Conservation (phyloP, 257 asterid genomes). For the Nicotiana otophora region DNA sequence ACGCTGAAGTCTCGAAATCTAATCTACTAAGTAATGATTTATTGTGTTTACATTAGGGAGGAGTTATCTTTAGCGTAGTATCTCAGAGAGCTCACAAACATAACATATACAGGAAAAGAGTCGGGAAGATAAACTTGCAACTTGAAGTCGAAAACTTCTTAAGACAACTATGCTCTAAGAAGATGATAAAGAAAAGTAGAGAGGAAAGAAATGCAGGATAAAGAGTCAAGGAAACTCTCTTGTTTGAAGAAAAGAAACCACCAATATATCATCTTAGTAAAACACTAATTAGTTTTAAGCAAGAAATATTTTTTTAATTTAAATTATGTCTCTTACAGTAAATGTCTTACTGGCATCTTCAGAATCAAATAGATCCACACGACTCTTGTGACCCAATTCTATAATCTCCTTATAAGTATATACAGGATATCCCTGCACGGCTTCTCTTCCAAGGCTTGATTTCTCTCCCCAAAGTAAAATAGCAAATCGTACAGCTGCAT, state of each 20-base stretch:
- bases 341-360: constrained; percentile 64
- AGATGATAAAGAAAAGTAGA: background rate
- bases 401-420: constrained; percentile 63
- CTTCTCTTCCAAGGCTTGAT: constrained; percentile 43
- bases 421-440: constrained; percentile 35
- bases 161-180: background rate
- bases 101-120: background rate
- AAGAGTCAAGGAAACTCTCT: background rate
- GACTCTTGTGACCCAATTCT: constrained; percentile 61
- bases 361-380: constrained; percentile 40
- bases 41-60: background rate
- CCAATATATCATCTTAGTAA: background rate
- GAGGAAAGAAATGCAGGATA: background rate
- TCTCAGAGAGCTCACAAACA: background rate
- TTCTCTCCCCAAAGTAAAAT: constrained; percentile 85
- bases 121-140: background rate
- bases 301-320: background rate
- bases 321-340: background rate
- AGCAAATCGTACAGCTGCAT: constrained; percentile 50
- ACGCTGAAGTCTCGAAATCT: background rate
- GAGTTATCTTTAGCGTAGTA: background rate
- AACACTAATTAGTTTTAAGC: constrained; percentile 1
- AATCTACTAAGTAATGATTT: background rate
- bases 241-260: background rate
- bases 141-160: background rate